phyloP scores from a whole-genome alignment of 495 filamentous ascomycete species.

The Aspergillus affinis region DNA sequence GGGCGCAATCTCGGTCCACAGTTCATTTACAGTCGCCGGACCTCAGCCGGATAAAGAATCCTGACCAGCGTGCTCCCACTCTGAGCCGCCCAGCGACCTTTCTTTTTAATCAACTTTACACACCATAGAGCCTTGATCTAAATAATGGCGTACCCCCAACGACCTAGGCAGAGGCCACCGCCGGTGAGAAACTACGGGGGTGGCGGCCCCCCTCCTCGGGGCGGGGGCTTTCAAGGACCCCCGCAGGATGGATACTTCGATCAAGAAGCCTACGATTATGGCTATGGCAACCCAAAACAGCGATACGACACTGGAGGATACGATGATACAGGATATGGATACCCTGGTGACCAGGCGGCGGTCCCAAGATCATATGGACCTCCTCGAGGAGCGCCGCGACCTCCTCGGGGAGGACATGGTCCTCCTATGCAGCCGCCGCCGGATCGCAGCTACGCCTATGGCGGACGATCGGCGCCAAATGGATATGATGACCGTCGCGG shows the following conservation, averaged over 20 bases:
- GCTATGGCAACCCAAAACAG: conserved; percentile 39
- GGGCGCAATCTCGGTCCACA: background rate
- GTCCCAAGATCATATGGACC: conserved; percentile 49
- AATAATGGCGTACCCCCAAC: conserved; percentile 39
- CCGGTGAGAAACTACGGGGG: conserved; percentile 54
- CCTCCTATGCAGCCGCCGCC: conserved; percentile 42
- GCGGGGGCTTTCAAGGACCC: conserved; percentile 23
- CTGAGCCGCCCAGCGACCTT: background rate
- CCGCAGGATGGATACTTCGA: conserved; percentile 53
- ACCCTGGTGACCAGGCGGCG: conserved; percentile 49
- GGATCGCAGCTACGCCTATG: conserved; percentile 51
- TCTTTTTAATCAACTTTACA: conserved; percentile 1
- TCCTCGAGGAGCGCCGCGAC: conserved; percentile 34
- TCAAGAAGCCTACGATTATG: conserved; percentile 48
- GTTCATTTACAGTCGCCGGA: background rate
- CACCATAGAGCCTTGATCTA: background rate
- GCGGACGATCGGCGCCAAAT: conserved; percentile 35
- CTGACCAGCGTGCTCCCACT: background rate
- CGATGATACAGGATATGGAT: conserved; percentile 46
- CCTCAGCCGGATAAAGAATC: conserved; percentile 4
- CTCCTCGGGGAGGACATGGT: conserved; percentile 28
- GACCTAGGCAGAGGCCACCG: conserved; percentile 42
- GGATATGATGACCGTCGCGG: conserved; percentile 31
- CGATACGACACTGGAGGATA: conserved; percentile 44
- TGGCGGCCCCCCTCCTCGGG: conserved; percentile 29